phyloP scores from a whole-genome alignment of 2,329 filamentous ascomycete species.

The Aureobasidium zeae region DNA sequence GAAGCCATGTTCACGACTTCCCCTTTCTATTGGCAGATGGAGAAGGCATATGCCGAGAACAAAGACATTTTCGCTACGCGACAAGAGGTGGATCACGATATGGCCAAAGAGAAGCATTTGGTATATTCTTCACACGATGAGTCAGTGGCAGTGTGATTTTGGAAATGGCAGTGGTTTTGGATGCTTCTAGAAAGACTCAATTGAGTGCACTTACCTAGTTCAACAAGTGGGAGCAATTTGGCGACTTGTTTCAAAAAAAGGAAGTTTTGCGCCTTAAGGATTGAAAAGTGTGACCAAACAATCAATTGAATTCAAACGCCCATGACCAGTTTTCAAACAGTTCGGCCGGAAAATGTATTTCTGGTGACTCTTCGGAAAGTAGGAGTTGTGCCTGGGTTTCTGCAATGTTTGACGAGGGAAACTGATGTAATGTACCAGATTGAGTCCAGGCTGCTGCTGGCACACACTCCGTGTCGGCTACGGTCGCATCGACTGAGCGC shows the following conservation, averaged over 20 bases:
- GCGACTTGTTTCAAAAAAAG: no score
- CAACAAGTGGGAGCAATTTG: no score
- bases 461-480: background rate
- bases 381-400: background rate
- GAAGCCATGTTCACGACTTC: conserved; percentile 43
- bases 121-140: conserved; percentile 1
- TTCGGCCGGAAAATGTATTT: conserved; percentile 35
- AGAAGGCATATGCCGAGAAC: conserved; percentile 28
- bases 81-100: background rate
- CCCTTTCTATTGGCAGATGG: conserved; percentile 40
- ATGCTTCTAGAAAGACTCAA: no score
- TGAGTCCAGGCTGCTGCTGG: background rate
- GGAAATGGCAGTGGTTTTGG: no score
- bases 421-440: background rate
- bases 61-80: conserved; percentile 15
- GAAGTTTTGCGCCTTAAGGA: no score
- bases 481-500: background rate
- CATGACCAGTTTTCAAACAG: conserved; percentile 37
- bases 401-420: background rate
- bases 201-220: no score
- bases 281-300: no score
- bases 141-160: background rate
- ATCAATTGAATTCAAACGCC: conserved; percentile 23
- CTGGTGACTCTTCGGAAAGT: conserved; percentile 16
- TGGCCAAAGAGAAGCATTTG: conserved; percentile 1